A percentile compares a stretch with the other conserved stretches of the same genome.
Evolutionary conservation across 441 rosid genomes (phyloP).

Genomic region (Syzygium syzygioides): DNA sequence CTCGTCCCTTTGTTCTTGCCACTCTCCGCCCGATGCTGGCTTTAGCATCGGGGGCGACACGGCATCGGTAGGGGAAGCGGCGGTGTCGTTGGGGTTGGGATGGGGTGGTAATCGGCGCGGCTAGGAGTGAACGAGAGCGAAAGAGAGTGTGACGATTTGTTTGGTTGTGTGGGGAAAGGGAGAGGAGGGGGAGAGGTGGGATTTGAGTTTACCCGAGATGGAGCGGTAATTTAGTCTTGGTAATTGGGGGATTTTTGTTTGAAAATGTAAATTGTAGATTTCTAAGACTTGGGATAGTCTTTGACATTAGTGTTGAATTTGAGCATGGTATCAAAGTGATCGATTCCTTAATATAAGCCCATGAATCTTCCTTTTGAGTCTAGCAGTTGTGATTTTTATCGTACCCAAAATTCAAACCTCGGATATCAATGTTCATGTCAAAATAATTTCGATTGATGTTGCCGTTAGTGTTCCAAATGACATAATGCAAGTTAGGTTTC

Average conservation of each 20-base stretch:
- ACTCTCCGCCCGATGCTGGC: not conserved
- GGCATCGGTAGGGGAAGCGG: not conserved
- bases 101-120: not conserved
- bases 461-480: too few species aligned
- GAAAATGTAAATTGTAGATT: too few species aligned
- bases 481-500: rapidly evolving
- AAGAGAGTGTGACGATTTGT: not conserved
- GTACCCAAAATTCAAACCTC: not conserved
- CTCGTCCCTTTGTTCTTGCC: not conserved
- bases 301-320: too few species aligned
- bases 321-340: too few species aligned
- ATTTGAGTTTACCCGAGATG: not conserved
- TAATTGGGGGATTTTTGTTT: not conserved
- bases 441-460: too few species aligned
- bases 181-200: not conserved
- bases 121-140: not conserved
- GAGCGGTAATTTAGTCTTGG: not conserved
- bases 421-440: rapidly evolving
- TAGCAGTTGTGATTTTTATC: not conserved
- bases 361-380: not conserved
- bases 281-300: too few species aligned
- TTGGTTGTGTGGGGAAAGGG: not conserved
- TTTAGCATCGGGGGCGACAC: rapidly evolving
- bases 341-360: too few species aligned
- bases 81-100: not conserved